Base-by-base conservation (phyloP, 2,329 filamentous ascomycete species). In the Ceratocystis cubensis region DNA sequence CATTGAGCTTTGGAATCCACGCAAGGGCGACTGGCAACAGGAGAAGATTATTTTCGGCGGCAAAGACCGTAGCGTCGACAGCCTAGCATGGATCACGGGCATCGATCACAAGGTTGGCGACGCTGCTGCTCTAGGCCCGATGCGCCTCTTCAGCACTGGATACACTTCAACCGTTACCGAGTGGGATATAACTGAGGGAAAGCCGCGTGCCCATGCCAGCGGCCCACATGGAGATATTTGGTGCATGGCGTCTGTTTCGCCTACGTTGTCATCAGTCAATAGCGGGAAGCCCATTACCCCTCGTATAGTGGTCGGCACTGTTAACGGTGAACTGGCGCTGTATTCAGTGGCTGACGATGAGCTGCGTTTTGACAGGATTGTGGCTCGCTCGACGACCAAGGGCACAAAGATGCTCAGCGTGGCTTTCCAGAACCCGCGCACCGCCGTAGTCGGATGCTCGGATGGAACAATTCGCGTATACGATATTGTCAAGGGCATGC, bases 1-100 rank as follows among this genome's bases (percentile, higher is more conserved):
- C 73, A 94, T 99, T 71, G 94, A 99, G 77, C 91, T 99, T 70
- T 99, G 94, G 94, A 96, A 96, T 75, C 91, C 93, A 2, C 78
- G 86, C 65, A 84, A 84, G 70, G 90, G 89, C 17, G 79, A 82
- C 69, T 99, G 94, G 94, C 83, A 91, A 70, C 94, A 97, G 75
- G 94, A 99, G 78, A 86, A 85, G 48, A 85, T 92, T 69, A 87
- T 97, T 63, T 83, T 84, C 45, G 92, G 93, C 69, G 91, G 91
- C 63, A 87, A 88, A 72, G 89, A 91, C 71, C 83, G 91, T 70
- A 95, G 88, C 72, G 88, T 96, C 69, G 94, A 99, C 76, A 91
- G 90, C 6, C 81, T 99, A 30, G 88, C 87, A 50, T 99, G 94
- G 94, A 91, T 89, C 50, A 90, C 91, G 67, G 91, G 96, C 72